Evolutionary conservation across 371 early-diverging fungal genomes (phyloP), one percentile per base, ranked within the genome.

Genomic region (Phascolomyces articulosus): DNA sequence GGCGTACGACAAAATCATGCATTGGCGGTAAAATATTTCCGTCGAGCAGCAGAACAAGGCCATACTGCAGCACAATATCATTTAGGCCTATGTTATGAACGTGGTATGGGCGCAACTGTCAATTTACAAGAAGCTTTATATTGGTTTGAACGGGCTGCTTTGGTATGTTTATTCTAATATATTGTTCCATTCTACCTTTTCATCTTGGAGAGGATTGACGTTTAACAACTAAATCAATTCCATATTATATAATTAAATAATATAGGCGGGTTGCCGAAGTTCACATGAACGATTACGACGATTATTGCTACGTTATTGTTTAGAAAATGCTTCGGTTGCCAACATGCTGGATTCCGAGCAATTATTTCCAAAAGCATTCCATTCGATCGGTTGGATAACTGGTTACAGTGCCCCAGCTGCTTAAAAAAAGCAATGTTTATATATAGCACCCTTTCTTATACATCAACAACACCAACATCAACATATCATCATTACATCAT

Each of bases 71-170:
- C 89, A 11, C 85, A 86, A 51, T 84, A 82, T 62, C 85, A 88
- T 64, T 73, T 91, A 7, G 89, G 90, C 67, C 78, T 82, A 68
- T 80, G 84, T n/a, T 80, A 82, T 64, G 90, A 89, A 68, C 87
- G 90, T 60, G 94, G 93, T 6, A 66, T 84, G 48, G 91, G 91
- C 7, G 82, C 82, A 28, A 72, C 79, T n/a, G 74, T 79, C 28
- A 80, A 91, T 65, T 63, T 87, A n/a, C 73, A 75, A 57, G 76
- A 82, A 64, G 91, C 92, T 1, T 76, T 87, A 11, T 56, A 67
- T 55, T 92, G 91, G 92, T 91, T 89, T 66, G 85, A 85, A 71
- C 79, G 81, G n/a, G 92, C 92, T n/a, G 91, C 91, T 21, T 57
- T 75, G 61, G 68, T 62, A 83, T 61, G 68, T 72, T 4, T 0